These are phyloP conservation scores for Rhizomucor miehei DNA, from an alignment of 371 early-diverging fungal species.

Conservation along the genomic window DNA sequence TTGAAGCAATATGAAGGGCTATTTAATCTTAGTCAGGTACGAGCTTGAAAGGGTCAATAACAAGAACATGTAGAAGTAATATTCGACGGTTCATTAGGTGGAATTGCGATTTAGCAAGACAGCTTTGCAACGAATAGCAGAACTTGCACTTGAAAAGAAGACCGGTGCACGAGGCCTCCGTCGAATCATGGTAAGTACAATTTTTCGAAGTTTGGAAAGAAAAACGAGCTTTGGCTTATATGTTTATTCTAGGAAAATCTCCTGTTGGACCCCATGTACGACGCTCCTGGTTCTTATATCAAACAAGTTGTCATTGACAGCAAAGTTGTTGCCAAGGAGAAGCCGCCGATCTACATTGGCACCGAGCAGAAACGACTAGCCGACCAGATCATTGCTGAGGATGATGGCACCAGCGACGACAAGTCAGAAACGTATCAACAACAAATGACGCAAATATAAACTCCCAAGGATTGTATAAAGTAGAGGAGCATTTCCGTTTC, in stretches of 20 bases:
- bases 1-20: conserved; percentile 81
- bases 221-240: not conserved
- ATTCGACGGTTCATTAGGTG: conserved; percentile 15
- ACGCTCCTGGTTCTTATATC: conserved; percentile 73
- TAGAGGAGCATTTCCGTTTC: conserved; percentile 3
- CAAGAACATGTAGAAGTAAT: too few species aligned
- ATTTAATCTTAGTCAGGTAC: conserved; percentile 65
- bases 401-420: conserved; percentile 19
- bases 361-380: conserved; percentile 47
- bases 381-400: conserved; percentile 29
- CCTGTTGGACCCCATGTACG: conserved; percentile 79
- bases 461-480: not conserved
- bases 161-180: conserved; percentile 91
- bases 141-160: conserved; percentile 74
- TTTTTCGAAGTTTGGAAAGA: not conserved
- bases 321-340: conserved; percentile 56
- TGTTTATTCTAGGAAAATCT: conserved; percentile 55
- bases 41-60: too few species aligned
- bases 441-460: conserved; percentile 21
- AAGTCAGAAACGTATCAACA: conserved; percentile 9
- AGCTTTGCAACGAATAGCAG: conserved; percentile 71
- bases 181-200: conserved; percentile 66
- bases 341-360: conserved; percentile 62
- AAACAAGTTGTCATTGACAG: conserved; percentile 69
- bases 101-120: conserved; percentile 70